phyloP scores from a whole-genome alignment of 2,329 filamentous ascomycete genomes.

The Xylariaceae sp. region DNA sequence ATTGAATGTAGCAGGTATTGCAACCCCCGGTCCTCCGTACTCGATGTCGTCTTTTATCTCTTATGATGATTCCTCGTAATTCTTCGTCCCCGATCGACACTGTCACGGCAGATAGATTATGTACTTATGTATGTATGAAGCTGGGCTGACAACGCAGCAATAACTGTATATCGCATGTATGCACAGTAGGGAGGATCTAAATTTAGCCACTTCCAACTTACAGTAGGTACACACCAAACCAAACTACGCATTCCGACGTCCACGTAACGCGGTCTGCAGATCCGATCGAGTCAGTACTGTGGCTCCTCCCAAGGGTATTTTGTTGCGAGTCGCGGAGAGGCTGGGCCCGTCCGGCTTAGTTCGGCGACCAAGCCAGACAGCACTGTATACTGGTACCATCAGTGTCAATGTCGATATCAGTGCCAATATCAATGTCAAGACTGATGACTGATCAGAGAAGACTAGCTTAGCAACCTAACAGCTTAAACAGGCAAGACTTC shows the following conservation, averaged over 20 bases:
- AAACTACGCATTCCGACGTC: not conserved
- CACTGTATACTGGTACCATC: conserved; percentile 6
- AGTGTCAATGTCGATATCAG: not conserved
- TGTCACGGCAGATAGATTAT: conserved; percentile 24
- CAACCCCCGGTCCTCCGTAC: no score
- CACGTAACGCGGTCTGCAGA: conserved; percentile 16
- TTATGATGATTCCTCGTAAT: not conserved
- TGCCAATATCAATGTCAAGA: no score
- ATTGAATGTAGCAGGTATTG: no score
- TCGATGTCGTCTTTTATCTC: not conserved
- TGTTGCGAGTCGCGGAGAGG: conserved; percentile 26
- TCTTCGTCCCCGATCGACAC: conserved; percentile 25
- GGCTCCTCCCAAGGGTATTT: not conserved
- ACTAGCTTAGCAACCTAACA: no score
- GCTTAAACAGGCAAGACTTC: no score
- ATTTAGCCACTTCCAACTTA: conserved; percentile 16
- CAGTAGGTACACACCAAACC: no score
- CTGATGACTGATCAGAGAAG: no score
- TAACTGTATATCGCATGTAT: conserved; percentile 2
- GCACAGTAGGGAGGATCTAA: conserved; percentile 10
- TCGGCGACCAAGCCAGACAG: conserved; percentile 18
- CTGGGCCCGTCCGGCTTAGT: conserved; percentile 23
- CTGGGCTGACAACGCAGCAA: conserved; percentile 19
- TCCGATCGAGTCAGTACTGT: not conserved
- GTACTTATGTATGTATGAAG: conserved; percentile 3